phyloP scores from a whole-genome alignment of 208 protist species.

The Trichomonas tenax region DNA sequence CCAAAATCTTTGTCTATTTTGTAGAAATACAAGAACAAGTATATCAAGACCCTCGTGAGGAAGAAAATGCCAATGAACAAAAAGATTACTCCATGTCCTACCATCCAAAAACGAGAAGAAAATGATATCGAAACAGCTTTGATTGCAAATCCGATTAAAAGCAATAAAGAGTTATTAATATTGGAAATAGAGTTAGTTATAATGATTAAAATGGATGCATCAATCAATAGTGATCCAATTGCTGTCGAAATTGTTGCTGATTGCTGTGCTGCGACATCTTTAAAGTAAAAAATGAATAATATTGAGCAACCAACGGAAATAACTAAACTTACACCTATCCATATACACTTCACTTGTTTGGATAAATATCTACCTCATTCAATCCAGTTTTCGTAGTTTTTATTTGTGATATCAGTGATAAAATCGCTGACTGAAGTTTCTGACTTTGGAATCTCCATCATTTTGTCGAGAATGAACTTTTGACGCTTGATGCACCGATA shows the following conservation, averaged over 20 bases:
- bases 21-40: not conserved
- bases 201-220: not conserved
- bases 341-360: not conserved
- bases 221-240: not conserved
- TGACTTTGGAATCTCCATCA: not conserved
- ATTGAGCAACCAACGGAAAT: not conserved
- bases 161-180: not conserved
- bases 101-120: not conserved
- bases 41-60: not conserved
- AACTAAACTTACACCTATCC: not conserved
- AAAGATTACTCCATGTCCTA: not conserved
- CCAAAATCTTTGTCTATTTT: not conserved
- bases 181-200: not conserved
- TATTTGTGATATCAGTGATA: not conserved
- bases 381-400: not conserved
- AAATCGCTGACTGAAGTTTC: not conserved
- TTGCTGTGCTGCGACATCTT: not conserved
- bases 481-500: not conserved
- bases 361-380: not conserved
- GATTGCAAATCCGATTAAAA: not conserved
- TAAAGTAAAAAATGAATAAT: not conserved
- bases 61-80: not conserved
- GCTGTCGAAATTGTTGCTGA: not conserved
- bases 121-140: not conserved
- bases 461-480: not conserved